These are phyloP conservation scores for Nigrospora oryzae DNA, from an alignment of 2,329 filamentous ascomycete species.

Conservation along the genomic window DNA sequence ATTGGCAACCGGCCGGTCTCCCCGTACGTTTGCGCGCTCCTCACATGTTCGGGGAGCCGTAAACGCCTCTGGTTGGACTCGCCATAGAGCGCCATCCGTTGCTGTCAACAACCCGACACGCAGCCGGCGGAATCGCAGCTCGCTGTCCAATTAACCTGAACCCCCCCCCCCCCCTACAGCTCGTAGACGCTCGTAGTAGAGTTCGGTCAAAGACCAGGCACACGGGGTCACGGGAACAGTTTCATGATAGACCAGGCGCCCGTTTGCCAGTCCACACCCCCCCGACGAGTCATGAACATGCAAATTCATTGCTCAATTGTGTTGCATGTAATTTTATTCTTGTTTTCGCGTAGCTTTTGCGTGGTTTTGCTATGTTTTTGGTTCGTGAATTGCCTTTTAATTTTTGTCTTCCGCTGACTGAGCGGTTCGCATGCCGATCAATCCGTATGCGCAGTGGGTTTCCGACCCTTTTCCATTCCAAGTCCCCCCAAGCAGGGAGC, in stretches of 20 bases:
- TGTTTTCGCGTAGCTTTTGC: slow-evolving; percentile 2
- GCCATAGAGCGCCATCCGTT: too few relatives aligned
- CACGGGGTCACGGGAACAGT: not conserved
- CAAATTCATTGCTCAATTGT: not conserved
- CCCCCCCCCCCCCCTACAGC: too few relatives aligned
- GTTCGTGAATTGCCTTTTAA: not conserved
- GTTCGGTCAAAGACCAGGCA: not conserved
- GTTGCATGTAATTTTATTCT: slow-evolving; percentile 1
- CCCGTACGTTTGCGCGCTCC: too few relatives aligned
- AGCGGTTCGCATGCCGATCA: not conserved
- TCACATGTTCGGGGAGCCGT: too few relatives aligned
- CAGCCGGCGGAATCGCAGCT: too few relatives aligned
- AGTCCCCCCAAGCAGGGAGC: not conserved
- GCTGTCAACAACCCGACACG: too few relatives aligned
- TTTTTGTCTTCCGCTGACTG: not conserved
- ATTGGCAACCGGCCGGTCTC: too few relatives aligned
- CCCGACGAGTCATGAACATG: not conserved
- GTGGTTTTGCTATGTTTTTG: slow-evolving; percentile 2
- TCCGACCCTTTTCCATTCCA: not conserved
- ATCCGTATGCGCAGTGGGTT: not conserved
- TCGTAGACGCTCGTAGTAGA: too few relatives aligned
- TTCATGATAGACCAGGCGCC: too few relatives aligned
- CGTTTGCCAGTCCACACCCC: too few relatives aligned
- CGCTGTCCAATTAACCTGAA: too few relatives aligned
- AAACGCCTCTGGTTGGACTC: too few relatives aligned